Evolutionary conservation across 768 basidiomycete genomes (phyloP).

Genomic region (Crepidotus variabilis): DNA sequence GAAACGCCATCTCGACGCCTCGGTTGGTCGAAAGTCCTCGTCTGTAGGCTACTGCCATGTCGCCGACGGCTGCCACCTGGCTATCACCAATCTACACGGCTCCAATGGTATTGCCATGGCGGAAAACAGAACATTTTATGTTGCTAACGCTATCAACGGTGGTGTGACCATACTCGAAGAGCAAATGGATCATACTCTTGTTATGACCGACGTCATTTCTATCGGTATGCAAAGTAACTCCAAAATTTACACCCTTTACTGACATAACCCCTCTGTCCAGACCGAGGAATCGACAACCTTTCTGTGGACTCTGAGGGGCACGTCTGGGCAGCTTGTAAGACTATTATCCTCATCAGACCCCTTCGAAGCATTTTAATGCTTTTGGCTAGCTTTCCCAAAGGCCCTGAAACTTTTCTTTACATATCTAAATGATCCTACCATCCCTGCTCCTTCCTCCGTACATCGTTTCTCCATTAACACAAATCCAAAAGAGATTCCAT

Average conservation of each 20-base stretch:
- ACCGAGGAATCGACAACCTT: conserved; percentile 57
- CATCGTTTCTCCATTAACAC: conserved; percentile 51
- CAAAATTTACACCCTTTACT: too few species aligned
- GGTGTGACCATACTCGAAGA: conserved; percentile 50
- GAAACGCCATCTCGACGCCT: background rate
- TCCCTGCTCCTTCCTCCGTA: conserved; percentile 43
- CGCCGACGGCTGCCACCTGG: conserved; percentile 58
- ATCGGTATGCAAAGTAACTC: conserved; percentile 39
- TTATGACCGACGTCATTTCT: conserved; percentile 47
- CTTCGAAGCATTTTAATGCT: background rate
- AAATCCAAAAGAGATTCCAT: conserved; percentile 42
- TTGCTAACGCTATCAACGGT: conserved; percentile 43
- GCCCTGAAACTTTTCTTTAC: conserved; percentile 25
- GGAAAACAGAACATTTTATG: conserved; percentile 62
- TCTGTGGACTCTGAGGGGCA: conserved; percentile 55
- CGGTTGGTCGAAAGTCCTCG: conserved; percentile 30
- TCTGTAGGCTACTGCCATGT: conserved; percentile 66
- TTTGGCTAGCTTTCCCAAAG: conserved; percentile 39
- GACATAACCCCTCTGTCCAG: conserved; percentile 22
- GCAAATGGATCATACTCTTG: conserved; percentile 57
- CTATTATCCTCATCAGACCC: background rate
- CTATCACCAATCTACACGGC: conserved; percentile 41
- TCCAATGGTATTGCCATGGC: conserved; percentile 63
- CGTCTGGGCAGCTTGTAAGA: conserved; percentile 58
- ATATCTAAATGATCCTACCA: conserved; percentile 40